Evolutionary conservation across 257 asterid species (phyloP).

Genomic region (Anisodus acutangulus): DNA sequence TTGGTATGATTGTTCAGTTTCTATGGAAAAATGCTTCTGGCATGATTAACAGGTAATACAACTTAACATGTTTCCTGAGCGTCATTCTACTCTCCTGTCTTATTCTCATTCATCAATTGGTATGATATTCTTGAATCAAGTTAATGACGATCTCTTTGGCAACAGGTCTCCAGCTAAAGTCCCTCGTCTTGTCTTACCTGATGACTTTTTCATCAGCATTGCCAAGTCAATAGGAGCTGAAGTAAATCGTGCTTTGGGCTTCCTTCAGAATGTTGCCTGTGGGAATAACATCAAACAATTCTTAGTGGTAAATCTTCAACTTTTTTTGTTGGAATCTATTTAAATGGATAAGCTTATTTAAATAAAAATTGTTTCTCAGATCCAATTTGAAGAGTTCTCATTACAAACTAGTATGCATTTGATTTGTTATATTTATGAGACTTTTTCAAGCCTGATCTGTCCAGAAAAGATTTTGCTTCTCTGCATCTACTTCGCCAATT

Average conservation of each 20-base stretch:
- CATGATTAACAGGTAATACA: conserved; percentile 49
- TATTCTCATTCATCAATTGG: conserved; percentile 27
- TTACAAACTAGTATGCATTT: conserved; percentile 1
- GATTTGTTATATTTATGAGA: background rate
- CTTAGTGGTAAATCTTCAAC: conserved; percentile 48
- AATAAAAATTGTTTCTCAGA: background rate
- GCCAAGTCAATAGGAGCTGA: conserved; percentile 61
- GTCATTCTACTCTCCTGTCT: background rate
- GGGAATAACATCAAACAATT: conserved; percentile 67
- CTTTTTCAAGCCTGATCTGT: background rate
- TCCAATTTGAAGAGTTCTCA: background rate
- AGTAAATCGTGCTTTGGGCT: conserved; percentile 56
- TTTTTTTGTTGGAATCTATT: background rate
- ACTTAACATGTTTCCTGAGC: background rate
- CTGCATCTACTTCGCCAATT: background rate
- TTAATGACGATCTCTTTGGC: conserved; percentile 26
- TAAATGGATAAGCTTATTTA: background rate
- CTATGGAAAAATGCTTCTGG: conserved; percentile 68
- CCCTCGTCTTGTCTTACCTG: conserved; percentile 63
- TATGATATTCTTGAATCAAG: conserved; percentile 23
- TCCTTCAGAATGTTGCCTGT: conserved; percentile 71
- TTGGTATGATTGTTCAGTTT: conserved; percentile 66
- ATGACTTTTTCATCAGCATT: conserved; percentile 54
- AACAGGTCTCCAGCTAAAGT: conserved; percentile 57
- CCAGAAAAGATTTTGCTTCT: background rate